Evolutionary conservation across 148 eudicot genomes (phyloP).

Genomic region (Linanthus parryae): DNA sequence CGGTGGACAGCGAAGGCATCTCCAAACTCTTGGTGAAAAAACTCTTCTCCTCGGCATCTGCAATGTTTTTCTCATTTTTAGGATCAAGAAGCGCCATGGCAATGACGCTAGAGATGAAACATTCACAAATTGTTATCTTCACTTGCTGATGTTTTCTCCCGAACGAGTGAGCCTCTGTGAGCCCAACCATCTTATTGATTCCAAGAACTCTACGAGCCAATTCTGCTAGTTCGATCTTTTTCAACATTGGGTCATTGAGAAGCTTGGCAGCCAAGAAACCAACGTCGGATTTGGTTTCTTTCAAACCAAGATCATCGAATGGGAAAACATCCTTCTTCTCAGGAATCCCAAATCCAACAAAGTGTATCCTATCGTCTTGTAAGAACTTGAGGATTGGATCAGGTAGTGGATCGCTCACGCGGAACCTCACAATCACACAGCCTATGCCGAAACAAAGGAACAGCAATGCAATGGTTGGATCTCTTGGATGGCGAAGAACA

Average conservation of each 20-base stretch:
- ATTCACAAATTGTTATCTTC: conserved; percentile 32
- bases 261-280: conserved; percentile 28
- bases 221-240: conserved; percentile 19
- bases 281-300: conserved; percentile 19
- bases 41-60: conserved; percentile 7
- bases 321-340: conserved; percentile 35
- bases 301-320: conserved; percentile 25
- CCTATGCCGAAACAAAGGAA: conserved; percentile 33
- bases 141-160: conserved; percentile 26
- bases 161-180: conserved; percentile 22
- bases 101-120: conserved; percentile 24
- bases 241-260: conserved; percentile 21
- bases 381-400: conserved; percentile 20
- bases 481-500: conserved; percentile 33
- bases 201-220: conserved; percentile 30
- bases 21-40: conserved; percentile 19
- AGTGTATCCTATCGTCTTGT: conserved; percentile 23
- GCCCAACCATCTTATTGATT: conserved; percentile 29
- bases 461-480: conserved; percentile 15
- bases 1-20: conserved; percentile 10
- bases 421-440: conserved; percentile 27
- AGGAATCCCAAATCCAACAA: conserved; percentile 31
- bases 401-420: conserved; percentile 18
- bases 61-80: not conserved
- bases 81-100: conserved; percentile 19